Base-by-base conservation (phyloP, 352 stramenopile genomes). In the Pythium folliculosum region DNA sequence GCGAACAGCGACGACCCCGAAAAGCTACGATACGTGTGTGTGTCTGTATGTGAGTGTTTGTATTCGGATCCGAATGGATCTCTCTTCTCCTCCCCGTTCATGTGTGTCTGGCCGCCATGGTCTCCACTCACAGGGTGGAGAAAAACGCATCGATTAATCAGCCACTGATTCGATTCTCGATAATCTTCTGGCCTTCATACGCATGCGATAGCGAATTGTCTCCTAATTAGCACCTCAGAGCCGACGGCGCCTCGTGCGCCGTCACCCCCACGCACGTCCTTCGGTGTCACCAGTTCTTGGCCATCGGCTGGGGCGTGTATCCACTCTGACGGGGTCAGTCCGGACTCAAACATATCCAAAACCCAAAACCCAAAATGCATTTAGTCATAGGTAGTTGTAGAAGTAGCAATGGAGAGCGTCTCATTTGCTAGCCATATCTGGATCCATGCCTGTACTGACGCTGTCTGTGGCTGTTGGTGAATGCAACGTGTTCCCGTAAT, bases 111-210 rank as follows among this genome's bases (percentile, higher is more conserved):
- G 8, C 35, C 35, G 8, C 12, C 35, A 40, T 40, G 35, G 35
- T 16, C 35, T 40, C 35, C 35, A n/a, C n/a, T n/a, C n/a, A 14
- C 35, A 40, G 10, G 1, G 35, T 1, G 12, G 12, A 21, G 52
- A 48, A 0, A 0, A 55, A 59, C 21, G 86, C 86, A 94, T 90
- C 86, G 82, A 94, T 92, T 94, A 92, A 94, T 94, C 86, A 94
- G 86, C 86, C 86, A 86, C 73, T 88, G 82, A 87, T 91, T 58
- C 51, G 25, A 63, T 53, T 67, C 62, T 54, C 65, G 32, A 73
- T 92, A 82, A 91, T 88, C 83, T 91, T 80, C 65, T 90, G 86
- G 86, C 86, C 84, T 94, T 94, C 86, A 94, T 94, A 91, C 81
- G 82, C 57, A 90, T 94, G 86, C 86, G 77, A 94, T 45, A 94